These are phyloP conservation scores for Aspergillus fumigatus DNA, from an alignment of 2,329 filamentous ascomycete species.

Conservation along the genomic window DNA sequence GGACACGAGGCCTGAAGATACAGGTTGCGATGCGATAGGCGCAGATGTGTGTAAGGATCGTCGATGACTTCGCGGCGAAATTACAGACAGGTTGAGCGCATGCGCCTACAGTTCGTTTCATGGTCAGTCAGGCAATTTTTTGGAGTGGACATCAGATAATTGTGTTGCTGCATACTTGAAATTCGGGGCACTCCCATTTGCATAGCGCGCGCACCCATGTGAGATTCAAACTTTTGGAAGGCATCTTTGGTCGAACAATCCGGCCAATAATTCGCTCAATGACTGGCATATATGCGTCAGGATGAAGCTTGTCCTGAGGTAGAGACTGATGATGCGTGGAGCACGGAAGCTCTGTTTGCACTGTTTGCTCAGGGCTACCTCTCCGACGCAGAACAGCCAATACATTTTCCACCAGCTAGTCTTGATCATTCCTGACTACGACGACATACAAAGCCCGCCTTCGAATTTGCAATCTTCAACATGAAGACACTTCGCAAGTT, in stretches of 20 bases:
- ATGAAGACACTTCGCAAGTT: neutral
- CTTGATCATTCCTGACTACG: neutral
- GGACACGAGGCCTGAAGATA: neutral
- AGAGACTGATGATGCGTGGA: neutral
- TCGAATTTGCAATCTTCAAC: neutral
- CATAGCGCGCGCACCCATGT: conserved; percentile 17
- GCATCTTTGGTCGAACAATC: conserved; percentile 15
- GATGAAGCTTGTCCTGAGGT: conserved; percentile 3
- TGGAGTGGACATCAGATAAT: neutral
- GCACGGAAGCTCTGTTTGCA: conserved; percentile 22
- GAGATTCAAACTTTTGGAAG: conserved; percentile 15
- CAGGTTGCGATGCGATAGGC: neutral
- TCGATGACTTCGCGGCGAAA: neutral
- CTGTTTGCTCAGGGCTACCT: conserved; percentile 19
- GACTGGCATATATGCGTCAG: neutral
- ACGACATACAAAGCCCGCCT: neutral
- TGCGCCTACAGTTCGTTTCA: conserved; percentile 10
- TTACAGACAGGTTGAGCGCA: conserved; percentile 10
- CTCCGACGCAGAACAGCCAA: neutral
- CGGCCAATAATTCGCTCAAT: neutral
- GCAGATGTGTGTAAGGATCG: conserved; percentile 1
- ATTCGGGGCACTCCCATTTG: conserved; percentile 9
- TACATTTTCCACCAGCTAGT: neutral
- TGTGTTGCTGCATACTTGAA: conserved; percentile 14
- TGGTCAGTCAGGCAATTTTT: neutral